Conservation (phyloP, 306 rosid species). For the Rubus idaeus region DNA sequence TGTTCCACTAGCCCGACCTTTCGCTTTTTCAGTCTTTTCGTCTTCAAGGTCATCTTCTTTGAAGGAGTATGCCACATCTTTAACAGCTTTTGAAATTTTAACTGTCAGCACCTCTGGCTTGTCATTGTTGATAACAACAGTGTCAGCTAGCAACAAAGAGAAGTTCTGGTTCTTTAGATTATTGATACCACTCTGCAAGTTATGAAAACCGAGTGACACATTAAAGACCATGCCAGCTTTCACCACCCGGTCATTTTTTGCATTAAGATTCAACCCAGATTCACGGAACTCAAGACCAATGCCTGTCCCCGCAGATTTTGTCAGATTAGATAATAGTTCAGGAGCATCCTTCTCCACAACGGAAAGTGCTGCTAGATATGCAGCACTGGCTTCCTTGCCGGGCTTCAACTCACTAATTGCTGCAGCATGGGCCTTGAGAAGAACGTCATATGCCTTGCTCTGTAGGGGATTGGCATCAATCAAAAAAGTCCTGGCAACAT, state of each 20-base stretch:
- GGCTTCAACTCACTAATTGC: constrained; percentile 69
- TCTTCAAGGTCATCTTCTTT: constrained; percentile 83
- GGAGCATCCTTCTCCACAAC: constrained; percentile 81
- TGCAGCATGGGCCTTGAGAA: constrained; percentile 82
- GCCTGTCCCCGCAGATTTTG: constrained; percentile 92
- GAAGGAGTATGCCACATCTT: constrained; percentile 88
- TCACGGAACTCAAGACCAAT: constrained; percentile 96
- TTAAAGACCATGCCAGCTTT: constrained; percentile 89
- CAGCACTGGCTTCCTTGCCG: constrained; percentile 62
- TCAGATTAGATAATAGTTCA: constrained; percentile 61
- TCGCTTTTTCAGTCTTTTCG: constrained; percentile 44
- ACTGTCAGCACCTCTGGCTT: constrained; percentile 67
- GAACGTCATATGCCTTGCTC: constrained; percentile 86
- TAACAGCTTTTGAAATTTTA: constrained; percentile 66
- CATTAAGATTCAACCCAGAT: constrained; percentile 81
- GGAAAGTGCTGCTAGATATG: constrained; percentile 76
- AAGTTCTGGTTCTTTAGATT: constrained; percentile 56
- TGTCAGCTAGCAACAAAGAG: constrained; percentile 84
- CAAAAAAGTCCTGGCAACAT: constrained; percentile 80
- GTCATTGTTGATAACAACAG: constrained; percentile 63
- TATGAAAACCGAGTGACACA: constrained; percentile 87
- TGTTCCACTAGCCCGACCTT: constrained; percentile 36
- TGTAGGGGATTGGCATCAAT: constrained; percentile 84
- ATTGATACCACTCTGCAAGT: constrained; percentile 49
- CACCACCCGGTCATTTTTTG: constrained; percentile 69